Percentiles rank a stretch among this genome's conserved stretches.
Conservation (phyloP, 192 early-diverging fungal genomes). For the Entomortierella beljakovae region DNA sequence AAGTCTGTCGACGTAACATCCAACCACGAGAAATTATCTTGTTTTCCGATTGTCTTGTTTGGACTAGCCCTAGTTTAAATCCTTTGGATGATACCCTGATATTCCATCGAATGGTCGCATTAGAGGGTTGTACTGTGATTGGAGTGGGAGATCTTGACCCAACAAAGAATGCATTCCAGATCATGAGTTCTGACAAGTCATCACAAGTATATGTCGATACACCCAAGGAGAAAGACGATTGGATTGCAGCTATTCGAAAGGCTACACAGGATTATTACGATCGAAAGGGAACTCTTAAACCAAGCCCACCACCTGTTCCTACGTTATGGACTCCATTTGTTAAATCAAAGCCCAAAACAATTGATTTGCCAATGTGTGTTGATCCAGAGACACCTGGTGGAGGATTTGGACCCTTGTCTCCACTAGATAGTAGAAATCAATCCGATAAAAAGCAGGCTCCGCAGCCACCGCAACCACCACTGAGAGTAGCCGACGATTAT, state of each 20-base stretch:
- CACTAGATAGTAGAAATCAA: not conserved
- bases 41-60: conserved; percentile 83
- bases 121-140: conserved; percentile 67
- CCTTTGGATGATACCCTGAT: conserved; percentile 69
- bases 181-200: conserved; percentile 83
- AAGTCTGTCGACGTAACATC: conserved; percentile 80
- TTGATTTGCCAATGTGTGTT: not conserved
- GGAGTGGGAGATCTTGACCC: conserved; percentile 65
- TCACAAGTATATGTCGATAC: conserved; percentile 78
- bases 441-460: not conserved
- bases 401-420: not conserved
- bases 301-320: conserved; percentile 45
- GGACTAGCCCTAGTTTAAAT: conserved; percentile 69
- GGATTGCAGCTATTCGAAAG: conserved; percentile 71
- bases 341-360: conserved; percentile 6
- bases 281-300: conserved; percentile 71
- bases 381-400: conserved; percentile 10
- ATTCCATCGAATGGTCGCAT: conserved; percentile 77
- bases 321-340: conserved; percentile 29
- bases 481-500: conserved; percentile 75
- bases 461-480: conserved; percentile 24
- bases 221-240: conserved; percentile 65
- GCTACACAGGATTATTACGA: conserved; percentile 68
- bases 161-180: conserved; percentile 76
- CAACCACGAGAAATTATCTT: conserved; percentile 79